Conservation (phyloP, 2,329 filamentous ascomycete genomes). For the Dactylella cylindrospora region DNA sequence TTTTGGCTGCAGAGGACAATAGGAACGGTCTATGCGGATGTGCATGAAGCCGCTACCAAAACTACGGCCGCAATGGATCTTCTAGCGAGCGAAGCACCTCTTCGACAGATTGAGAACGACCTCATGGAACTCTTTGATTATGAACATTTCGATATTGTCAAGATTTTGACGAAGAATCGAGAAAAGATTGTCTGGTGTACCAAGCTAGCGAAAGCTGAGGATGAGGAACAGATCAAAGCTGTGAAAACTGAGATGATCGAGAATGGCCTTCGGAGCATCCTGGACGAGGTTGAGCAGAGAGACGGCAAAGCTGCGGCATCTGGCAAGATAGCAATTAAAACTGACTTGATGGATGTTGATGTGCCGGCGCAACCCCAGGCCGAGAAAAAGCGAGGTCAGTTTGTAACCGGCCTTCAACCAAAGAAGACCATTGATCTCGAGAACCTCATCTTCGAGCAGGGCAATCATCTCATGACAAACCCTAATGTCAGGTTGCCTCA, state of each 20-base stretch:
- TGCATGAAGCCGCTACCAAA: slow-evolving; percentile 91
- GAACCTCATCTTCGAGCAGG: slow-evolving; percentile 94
- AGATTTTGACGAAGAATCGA: slow-evolving; percentile 84
- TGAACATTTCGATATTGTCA: slow-evolving; percentile 88
- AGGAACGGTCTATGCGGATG: slow-evolving; percentile 81
- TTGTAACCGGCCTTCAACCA: slow-evolving; percentile 77
- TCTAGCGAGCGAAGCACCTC: slow-evolving; percentile 77
- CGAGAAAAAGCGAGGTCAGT: slow-evolving; percentile 60
- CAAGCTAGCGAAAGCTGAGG: slow-evolving; percentile 75
- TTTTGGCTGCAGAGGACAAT: slow-evolving; percentile 97
- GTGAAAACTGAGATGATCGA: slow-evolving; percentile 90
- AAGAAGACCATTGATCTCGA: slow-evolving; percentile 88
- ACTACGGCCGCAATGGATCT: slow-evolving; percentile 80
- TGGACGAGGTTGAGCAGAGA: slow-evolving; percentile 83
- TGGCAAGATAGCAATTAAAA: slow-evolving; percentile 78
- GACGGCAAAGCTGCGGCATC: slow-evolving; percentile 62
- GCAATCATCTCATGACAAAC: slow-evolving; percentile 99
- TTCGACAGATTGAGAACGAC: slow-evolving; percentile 96
- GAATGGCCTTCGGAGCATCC: slow-evolving; percentile 79
- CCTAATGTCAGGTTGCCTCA: slow-evolving; percentile 90
- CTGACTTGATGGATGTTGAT: slow-evolving; percentile 83
- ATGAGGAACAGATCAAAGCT: slow-evolving; percentile 68
- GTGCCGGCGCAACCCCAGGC: slow-evolving; percentile 62
- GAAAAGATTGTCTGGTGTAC: slow-evolving; percentile 97
- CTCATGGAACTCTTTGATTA: slow-evolving; percentile 98